These are phyloP conservation scores for Amanita jacksonii DNA, from an alignment of 768 basidiomycete genomes.

Conservation along the genomic window DNA sequence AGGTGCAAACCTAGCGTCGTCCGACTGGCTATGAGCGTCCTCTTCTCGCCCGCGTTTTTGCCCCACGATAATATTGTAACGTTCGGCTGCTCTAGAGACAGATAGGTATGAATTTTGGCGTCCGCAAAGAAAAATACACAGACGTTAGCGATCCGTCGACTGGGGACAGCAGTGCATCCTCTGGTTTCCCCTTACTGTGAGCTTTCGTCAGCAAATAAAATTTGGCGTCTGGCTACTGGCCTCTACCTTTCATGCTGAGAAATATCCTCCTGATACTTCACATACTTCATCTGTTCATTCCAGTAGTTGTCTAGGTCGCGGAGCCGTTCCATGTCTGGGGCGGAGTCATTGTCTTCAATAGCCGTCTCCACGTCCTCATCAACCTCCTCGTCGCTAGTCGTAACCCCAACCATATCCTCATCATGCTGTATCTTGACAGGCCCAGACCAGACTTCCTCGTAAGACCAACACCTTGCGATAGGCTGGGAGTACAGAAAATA, in stretches of 20 bases:
- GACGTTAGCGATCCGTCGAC: not conserved
- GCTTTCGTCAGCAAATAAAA: no score
- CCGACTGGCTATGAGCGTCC: not conserved
- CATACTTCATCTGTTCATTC: no score
- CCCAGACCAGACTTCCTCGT: conserved; percentile 14
- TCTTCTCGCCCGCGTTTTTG: not conserved
- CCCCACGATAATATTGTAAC: not conserved
- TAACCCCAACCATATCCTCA: conserved; percentile 8
- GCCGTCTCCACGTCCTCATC: not conserved
- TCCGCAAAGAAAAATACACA: not conserved
- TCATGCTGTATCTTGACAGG: conserved; percentile 8
- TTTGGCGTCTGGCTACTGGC: no score
- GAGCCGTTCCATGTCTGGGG: not conserved
- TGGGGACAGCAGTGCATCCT: no score
- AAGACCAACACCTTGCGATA: conserved; percentile 10
- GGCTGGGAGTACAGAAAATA: conserved; percentile 12
- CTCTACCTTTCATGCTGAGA: no score
- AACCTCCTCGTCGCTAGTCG: conserved; percentile 12
- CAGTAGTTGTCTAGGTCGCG: no score
- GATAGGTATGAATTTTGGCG: not conserved
- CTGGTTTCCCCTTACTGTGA: no score
- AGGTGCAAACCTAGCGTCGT: conserved; percentile 8
- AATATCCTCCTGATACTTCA: no score
- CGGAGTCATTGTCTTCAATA: not conserved
- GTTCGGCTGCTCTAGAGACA: not conserved